These are phyloP conservation scores for Solanum corneliomulleri DNA, from an alignment of 257 asterid species.

Conservation along the genomic window DNA sequence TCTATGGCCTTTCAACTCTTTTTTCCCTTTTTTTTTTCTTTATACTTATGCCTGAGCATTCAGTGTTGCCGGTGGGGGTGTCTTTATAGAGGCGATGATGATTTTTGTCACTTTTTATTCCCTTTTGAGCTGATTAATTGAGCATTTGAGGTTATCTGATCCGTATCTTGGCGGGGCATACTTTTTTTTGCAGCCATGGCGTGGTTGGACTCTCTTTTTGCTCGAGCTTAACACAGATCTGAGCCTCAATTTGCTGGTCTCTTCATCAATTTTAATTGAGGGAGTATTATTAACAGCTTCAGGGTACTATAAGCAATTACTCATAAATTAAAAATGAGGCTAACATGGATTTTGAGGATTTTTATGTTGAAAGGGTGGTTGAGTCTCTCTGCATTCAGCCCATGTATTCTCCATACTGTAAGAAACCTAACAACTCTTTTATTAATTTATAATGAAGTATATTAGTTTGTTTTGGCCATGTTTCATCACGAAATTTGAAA, in stretches of 20 bases:
- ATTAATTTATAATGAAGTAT: not conserved
- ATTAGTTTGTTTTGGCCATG: not conserved
- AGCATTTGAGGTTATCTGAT: not conserved
- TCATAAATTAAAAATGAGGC: not conserved
- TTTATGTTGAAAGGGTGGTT: constrained; percentile 33
- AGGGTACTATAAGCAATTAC: not conserved
- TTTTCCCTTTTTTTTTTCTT: not conserved
- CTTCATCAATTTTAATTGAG: not conserved
- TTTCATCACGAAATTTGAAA: not conserved
- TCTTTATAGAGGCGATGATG: constrained; percentile 5
- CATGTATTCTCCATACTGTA: not conserved
- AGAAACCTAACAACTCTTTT: constrained; percentile 4
- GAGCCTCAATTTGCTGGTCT: not conserved
- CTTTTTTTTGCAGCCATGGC: constrained; percentile 7
- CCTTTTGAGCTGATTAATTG: not conserved
- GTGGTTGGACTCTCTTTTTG: not conserved
- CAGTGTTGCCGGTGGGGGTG: not conserved
- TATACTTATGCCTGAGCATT: not conserved
- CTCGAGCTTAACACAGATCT: not conserved
- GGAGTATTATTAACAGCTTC: not conserved
- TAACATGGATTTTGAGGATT: not conserved
- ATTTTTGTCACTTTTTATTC: not conserved
- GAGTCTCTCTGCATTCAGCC: constrained; percentile 30
- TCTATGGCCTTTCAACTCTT: not conserved
- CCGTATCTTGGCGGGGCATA: not conserved